Conservation (phyloP, 106 monocot genomes). For the Posidonia australis region DNA sequence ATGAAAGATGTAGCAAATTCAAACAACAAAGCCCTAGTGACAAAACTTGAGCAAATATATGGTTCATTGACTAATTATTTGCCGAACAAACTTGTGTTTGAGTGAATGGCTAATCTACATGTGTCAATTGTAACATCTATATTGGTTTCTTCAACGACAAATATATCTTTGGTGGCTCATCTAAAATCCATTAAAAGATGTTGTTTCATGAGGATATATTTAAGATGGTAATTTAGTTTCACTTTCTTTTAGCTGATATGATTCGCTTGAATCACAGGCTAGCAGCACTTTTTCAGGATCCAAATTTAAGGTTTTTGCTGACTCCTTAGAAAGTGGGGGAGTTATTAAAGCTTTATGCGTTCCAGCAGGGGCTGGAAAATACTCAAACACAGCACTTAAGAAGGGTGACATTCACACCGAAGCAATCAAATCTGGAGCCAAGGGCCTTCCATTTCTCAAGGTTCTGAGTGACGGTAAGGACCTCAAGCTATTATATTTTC, state of each 20-base stretch:
- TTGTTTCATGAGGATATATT: too few relatives aligned
- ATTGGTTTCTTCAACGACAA: too few relatives aligned
- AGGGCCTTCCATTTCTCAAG: constrained; percentile 95
- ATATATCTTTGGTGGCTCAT: too few relatives aligned
- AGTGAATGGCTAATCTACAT: too few relatives aligned
- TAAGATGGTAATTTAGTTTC: background rate
- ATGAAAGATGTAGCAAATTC: too few relatives aligned
- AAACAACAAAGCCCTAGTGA: too few relatives aligned
- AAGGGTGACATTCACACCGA: constrained; percentile 84
- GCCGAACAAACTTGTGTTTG: too few relatives aligned
- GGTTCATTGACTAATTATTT: too few relatives aligned
- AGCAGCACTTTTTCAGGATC: constrained; percentile 47
- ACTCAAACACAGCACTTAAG: constrained; percentile 88
- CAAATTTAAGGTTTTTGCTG: constrained; percentile 78
- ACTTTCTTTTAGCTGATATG: background rate
- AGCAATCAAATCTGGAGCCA: constrained; percentile 90
- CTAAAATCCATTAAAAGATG: too few relatives aligned
- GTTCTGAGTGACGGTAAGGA: constrained; percentile 68
- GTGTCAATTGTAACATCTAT: too few relatives aligned
- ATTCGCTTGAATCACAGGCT: constrained; percentile 43
- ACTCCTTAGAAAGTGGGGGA: constrained; percentile 62
- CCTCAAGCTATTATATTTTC: background rate
- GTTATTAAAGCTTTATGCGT: constrained; percentile 79
- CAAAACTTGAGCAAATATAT: too few relatives aligned
- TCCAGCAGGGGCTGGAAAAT: constrained; percentile 63